Conservation (phyloP, 257 asterid genomes). For the Anisodus tanguticus region DNA sequence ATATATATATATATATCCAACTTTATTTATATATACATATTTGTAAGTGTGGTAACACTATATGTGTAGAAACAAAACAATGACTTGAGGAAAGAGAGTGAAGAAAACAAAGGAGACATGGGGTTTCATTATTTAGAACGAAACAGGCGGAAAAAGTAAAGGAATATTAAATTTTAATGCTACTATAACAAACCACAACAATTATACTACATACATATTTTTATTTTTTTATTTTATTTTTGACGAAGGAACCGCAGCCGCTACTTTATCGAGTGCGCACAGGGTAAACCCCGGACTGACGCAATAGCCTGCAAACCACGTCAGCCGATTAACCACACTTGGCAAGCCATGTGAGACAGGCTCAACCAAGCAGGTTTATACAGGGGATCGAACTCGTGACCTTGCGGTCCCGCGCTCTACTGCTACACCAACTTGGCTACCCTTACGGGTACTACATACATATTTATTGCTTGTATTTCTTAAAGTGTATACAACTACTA, state of each 20-base stretch:
- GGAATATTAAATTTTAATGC: constrained; percentile 34
- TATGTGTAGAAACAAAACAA: background rate
- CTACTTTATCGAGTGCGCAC: too few species aligned
- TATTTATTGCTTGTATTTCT: background rate
- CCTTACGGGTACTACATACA: background rate
- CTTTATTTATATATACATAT: background rate
- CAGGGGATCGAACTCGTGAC: too few species aligned
- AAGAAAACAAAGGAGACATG: background rate
- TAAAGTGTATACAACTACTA: background rate
- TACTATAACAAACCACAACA: background rate
- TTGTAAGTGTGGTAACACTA: background rate
- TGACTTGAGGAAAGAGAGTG: constrained; percentile 11
- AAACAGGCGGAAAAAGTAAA: constrained; percentile 56
- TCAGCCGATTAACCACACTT: too few species aligned
- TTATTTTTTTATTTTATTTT: too few species aligned
- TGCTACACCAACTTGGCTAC: too few species aligned
- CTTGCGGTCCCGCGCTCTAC: too few species aligned
- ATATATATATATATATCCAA: background rate
- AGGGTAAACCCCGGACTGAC: too few species aligned
- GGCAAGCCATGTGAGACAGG: too few species aligned
- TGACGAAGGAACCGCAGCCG: too few species aligned
- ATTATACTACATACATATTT: background rate
- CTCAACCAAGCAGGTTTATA: too few species aligned
- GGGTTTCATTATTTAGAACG: constrained; percentile 42
- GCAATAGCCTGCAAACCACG: too few species aligned